Percentiles rank a stretch among this genome's conserved stretches.
Conservation (phyloP, 2,329 filamentous ascomycete genomes). For the Teratosphaeria destructans region DNA sequence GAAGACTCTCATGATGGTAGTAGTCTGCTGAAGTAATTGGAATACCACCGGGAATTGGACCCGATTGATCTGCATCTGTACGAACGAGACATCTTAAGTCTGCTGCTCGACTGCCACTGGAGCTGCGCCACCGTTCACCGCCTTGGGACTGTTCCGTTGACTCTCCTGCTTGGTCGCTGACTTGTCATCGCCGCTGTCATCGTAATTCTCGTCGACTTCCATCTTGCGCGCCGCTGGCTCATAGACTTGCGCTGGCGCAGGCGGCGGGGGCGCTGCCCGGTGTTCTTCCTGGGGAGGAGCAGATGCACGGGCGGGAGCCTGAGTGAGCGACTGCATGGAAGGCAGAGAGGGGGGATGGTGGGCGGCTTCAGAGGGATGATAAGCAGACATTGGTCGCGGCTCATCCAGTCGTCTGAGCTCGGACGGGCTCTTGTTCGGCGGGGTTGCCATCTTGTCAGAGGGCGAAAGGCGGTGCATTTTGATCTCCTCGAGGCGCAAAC, state of each 20-base stretch:
- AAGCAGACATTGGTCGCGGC: conserved; percentile 55
- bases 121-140: conserved; percentile 3
- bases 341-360: conserved; percentile 52
- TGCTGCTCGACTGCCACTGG: conserved; percentile 7
- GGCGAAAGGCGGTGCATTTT: conserved; percentile 56
- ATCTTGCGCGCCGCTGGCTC: conserved; percentile 90
- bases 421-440: conserved; percentile 71
- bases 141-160: conserved; percentile 32
- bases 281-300: conserved; percentile 38
- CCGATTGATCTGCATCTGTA: not conserved
- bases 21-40: not conserved
- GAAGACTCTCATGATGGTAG: not conserved
- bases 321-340: conserved; percentile 29
- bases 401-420: conserved; percentile 51
- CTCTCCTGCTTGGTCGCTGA: conserved; percentile 33
- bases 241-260: conserved; percentile 32
- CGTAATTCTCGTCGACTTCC: conserved; percentile 95
- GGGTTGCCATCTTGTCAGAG: conserved; percentile 41
- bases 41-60: not conserved
- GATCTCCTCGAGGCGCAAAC: conserved; percentile 76
- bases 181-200: conserved; percentile 85
- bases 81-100: not conserved
- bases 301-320: conserved; percentile 46
- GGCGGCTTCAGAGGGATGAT: conserved; percentile 86
- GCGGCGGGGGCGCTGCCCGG: conserved; percentile 27